Evolutionary conservation across 768 basidiomycete genomes (phyloP), one percentile per base, ranked within the genome.

Genomic region (Rossbeevera mucosa): DNA sequence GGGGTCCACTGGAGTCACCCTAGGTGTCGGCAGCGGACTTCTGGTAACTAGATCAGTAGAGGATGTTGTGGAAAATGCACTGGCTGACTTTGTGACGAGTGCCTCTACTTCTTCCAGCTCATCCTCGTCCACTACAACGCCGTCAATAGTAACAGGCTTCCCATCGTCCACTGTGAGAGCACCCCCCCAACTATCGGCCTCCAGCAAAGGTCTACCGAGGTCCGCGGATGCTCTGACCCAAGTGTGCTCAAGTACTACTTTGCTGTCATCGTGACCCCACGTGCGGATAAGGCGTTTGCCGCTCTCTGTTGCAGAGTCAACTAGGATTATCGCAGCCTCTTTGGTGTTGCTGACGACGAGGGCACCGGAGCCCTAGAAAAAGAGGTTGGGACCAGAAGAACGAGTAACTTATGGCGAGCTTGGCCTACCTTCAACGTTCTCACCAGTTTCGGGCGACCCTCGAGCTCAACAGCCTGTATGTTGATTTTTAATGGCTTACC

Each of bases 1-100:
- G 18, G 59, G 52, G 33, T 73, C 73, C 12, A 74, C 69, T 14
- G 83, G 82, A 13, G 81, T 83, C 14, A 74, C 72, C 24, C 83
- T 74, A 16, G 84, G 84, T 4, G 83, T 85, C 28, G 83, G 83
- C 48, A 85, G 63, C 49, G 78, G 75, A 60, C 79, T 81, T 79
- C 78, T 82, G 78, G 64, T 61, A 44, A 57, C 47, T 21, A 38
- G 13, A 58, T 68, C 55, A 64, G 48, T 48, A 50, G 43, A 51
- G 21, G 54, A 47, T 56, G 51, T 29, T 26, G 22, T 25, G 47
- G 38, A 50, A 47, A 53, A 50, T 52, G 45, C 43, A 47, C 29
- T 21, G 44, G 74, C 80, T 71, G 71, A 82, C 79, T 80, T 78
- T 51, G 66, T 61, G 26, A 65, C 59, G 50, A 59, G 57, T 55